Percentiles rank a stretch among this genome's conserved stretches.
Conservation (phyloP, 192 early-diverging fungal species). For the Gamsiella multidivaricata region DNA sequence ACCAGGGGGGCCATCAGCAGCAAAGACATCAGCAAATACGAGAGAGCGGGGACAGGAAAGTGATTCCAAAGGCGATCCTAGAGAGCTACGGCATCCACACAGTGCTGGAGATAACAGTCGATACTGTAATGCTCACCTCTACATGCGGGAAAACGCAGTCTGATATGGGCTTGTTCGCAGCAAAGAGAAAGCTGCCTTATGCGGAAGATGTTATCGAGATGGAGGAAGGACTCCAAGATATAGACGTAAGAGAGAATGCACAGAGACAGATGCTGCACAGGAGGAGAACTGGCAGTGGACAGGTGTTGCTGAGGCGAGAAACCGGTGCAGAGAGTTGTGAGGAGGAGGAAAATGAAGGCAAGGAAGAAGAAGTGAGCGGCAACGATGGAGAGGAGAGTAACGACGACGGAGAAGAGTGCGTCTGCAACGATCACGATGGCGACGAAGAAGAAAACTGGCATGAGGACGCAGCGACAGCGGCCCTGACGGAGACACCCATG, state of each 20-base stretch:
- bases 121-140: background rate
- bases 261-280: constrained; percentile 7
- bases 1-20: background rate
- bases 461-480: background rate
- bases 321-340: background rate
- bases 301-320: background rate
- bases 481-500: no score
- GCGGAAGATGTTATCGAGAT: constrained; percentile 42
- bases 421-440: background rate
- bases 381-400: no score
- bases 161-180: background rate
- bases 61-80: constrained; percentile 23
- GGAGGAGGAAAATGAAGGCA: background rate
- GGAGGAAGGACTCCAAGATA: constrained; percentile 40
- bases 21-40: constrained; percentile 9
- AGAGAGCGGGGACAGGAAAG: constrained; percentile 12
- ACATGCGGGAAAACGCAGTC: no score
- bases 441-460: background rate
- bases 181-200: constrained; percentile 10
- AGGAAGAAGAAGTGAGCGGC: background rate
- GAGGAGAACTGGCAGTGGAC: background rate
- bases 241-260: constrained; percentile 3
- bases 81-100: constrained; percentile 31
- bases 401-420: no score
- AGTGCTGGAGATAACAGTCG: constrained; percentile 11